Percentiles rank a stretch among this genome's conserved stretches.
phyloP scores from a whole-genome alignment of 305 asterid species.

The Plantago coronopus region DNA sequence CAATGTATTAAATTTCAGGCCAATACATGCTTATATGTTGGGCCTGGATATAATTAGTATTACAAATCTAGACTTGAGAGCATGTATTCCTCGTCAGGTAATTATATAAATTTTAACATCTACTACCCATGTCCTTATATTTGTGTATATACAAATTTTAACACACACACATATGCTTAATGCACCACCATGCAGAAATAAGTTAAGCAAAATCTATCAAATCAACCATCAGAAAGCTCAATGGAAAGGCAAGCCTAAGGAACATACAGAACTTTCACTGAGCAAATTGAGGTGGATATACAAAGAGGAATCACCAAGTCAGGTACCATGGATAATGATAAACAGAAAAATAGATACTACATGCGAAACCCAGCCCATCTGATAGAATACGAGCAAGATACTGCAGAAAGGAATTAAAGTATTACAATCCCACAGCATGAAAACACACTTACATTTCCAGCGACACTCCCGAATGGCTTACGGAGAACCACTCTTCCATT shows the following conservation, averaged over 20 bases:
- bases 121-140: no score
- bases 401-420: not conserved
- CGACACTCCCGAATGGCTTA: constrained; percentile 83
- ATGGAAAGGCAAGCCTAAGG: not conserved
- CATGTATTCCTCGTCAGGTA: no score
- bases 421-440: not conserved
- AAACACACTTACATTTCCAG: constrained; percentile 60
- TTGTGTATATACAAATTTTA: no score
- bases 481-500: constrained; percentile 95
- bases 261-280: constrained; percentile 4
- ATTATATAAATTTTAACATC: no score
- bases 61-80: no score
- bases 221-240: no score
- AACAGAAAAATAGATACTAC: not conserved
- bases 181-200: no score
- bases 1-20: no score
- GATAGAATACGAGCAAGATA: constrained; percentile 5
- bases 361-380: constrained; percentile 1
- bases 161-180: no score
- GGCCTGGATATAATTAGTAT: no score
- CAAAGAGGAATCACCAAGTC: not conserved
- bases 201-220: no score
- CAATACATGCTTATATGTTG: no score
- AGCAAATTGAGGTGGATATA: not conserved
- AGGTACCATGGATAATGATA: not conserved